A percentile compares a stretch with the other conserved stretches of the same genome.
These are phyloP conservation scores for Clavaria fumosa DNA, from an alignment of 768 basidiomycete species.

Conservation along the genomic window DNA sequence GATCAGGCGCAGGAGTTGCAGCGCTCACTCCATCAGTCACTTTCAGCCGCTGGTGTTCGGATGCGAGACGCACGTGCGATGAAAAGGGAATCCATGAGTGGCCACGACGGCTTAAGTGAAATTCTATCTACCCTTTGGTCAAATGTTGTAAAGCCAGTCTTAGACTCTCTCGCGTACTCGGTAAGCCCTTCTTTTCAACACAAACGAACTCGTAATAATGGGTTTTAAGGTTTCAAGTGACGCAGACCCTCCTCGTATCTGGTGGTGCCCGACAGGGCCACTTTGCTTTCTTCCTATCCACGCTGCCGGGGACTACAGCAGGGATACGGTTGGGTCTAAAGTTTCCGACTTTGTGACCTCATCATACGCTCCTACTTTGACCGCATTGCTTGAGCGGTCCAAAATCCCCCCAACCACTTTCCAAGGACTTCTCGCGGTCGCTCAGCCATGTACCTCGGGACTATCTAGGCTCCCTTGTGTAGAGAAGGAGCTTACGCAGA, in stretches of 20 bases:
- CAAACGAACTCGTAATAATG: too few species aligned
- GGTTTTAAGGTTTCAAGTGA: too few species aligned
- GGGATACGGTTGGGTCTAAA: background rate
- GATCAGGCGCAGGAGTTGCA: background rate
- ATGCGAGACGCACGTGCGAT: constrained; percentile 2
- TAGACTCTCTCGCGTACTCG: constrained; percentile 3
- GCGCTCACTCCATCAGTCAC: background rate
- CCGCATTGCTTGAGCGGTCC: constrained; percentile 5
- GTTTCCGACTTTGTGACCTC: constrained; percentile 10
- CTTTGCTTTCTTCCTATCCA: constrained; percentile 12
- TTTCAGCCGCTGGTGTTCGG: background rate
- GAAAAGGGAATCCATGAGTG: too few species aligned
- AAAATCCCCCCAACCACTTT: too few species aligned
- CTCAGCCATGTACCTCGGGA: constrained; percentile 9
- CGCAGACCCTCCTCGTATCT: constrained; percentile 6
- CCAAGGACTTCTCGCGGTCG: constrained; percentile 10
- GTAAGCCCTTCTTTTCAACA: too few species aligned
- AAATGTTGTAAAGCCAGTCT: constrained; percentile 5
- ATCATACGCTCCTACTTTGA: constrained; percentile 10
- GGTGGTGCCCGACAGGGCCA: constrained; percentile 11
- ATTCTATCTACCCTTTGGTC: constrained; percentile 4
- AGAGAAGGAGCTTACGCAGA: constrained; percentile 8
- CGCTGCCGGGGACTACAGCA: constrained; percentile 9
- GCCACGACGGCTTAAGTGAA: background rate
- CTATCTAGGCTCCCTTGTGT: constrained; percentile 8